These are phyloP conservation scores for Skeletonema grethae DNA, from an alignment of 108 stramenopile species.

Conservation along the genomic window DNA sequence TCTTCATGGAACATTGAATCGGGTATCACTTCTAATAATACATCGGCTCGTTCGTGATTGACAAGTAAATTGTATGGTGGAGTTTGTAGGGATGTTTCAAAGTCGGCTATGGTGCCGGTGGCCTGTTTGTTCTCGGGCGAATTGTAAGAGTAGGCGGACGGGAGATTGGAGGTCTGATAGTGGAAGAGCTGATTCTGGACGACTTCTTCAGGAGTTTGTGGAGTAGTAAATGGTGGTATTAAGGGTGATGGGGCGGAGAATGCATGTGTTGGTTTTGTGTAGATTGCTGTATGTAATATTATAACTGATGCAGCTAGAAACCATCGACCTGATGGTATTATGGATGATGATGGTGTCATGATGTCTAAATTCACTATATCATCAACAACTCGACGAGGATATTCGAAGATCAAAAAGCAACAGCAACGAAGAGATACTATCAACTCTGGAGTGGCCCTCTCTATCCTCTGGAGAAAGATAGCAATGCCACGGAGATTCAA, in stretches of 20 bases:
- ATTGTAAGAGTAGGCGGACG: conserved; percentile 17
- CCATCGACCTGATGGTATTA: too few species aligned
- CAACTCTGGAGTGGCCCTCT: too few species aligned
- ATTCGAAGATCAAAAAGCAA: too few species aligned
- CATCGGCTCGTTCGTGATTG: conserved; percentile 42
- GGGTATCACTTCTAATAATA: conserved; percentile 33
- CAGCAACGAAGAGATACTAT: too few species aligned
- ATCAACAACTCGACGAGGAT: too few species aligned
- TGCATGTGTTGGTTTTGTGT: background rate
- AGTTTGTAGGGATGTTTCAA: conserved; percentile 6
- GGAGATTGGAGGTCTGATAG: conserved; percentile 20
- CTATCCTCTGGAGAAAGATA: too few species aligned
- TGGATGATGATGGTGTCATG: too few species aligned
- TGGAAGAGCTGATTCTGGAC: conserved; percentile 38
- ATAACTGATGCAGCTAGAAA: too few species aligned
- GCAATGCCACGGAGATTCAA: too few species aligned
- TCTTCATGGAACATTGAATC: conserved; percentile 5
- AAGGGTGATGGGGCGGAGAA: background rate
- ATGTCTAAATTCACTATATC: too few species aligned
- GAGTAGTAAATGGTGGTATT: conserved; percentile 7
- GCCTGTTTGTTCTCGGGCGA: conserved; percentile 30
- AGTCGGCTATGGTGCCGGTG: conserved; percentile 32
- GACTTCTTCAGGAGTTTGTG: conserved; percentile 31
- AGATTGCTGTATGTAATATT: background rate
- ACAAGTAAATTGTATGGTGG: conserved; percentile 40